Percentiles rank a stretch among this genome's conserved stretches.
Evolutionary conservation across 2,329 filamentous ascomycete genomes (phyloP).

Genomic region (Colletotrichum graminicola): DNA sequence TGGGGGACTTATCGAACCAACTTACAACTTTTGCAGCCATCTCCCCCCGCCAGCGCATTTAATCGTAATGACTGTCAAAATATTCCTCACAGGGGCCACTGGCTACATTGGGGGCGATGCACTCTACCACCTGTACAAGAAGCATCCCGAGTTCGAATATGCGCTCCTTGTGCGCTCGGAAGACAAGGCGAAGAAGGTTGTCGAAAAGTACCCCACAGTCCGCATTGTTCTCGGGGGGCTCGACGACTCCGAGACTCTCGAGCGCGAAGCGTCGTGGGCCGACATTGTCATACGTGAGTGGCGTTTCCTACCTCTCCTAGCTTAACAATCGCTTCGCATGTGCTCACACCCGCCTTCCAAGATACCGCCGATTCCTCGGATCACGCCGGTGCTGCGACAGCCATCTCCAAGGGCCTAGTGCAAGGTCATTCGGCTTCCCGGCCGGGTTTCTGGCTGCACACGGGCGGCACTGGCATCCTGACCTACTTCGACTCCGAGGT

Average conservation of each 20-base stretch:
- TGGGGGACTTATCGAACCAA: background rate
- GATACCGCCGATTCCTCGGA: constrained; percentile 61
- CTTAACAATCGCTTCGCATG: no score
- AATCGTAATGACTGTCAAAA: constrained; percentile 21
- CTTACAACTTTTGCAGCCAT: background rate
- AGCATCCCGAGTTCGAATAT: constrained; percentile 40
- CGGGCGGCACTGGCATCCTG: constrained; percentile 68
- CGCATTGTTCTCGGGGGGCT: constrained; percentile 50
- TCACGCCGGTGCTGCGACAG: constrained; percentile 57
- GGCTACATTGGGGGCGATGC: constrained; percentile 45
- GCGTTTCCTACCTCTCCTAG: background rate
- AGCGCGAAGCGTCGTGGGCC: constrained; percentile 48
- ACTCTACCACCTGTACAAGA: constrained; percentile 35
- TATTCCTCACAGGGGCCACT: constrained; percentile 43
- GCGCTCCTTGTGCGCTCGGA: constrained; percentile 41
- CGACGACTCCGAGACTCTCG: constrained; percentile 49
- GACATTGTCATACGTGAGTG: constrained; percentile 53
- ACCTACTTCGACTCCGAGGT: constrained; percentile 60
- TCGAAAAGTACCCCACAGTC: constrained; percentile 44
- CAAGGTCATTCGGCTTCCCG: constrained; percentile 59
- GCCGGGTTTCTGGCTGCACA: constrained; percentile 65
- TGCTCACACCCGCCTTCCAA: constrained; percentile 26
- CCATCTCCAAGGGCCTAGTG: constrained; percentile 58
- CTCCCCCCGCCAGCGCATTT: background rate
- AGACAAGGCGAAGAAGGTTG: constrained; percentile 40